Evolutionary conservation across 345 rosid genomes (phyloP).

Genomic region (Dipteronia dyeriana): DNA sequence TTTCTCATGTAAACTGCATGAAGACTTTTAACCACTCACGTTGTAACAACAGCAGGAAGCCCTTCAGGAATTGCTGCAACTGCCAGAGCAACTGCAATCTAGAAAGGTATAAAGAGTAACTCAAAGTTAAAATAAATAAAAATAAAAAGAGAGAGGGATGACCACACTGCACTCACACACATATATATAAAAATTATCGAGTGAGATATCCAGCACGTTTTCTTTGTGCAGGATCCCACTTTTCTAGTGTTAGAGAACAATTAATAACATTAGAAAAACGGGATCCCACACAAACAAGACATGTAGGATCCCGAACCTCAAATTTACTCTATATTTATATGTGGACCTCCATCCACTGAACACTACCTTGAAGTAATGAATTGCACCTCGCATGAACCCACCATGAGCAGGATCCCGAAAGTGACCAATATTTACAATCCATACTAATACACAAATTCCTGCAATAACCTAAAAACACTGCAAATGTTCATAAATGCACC

Average conservation of each 20-base stretch:
- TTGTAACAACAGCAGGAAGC: constrained; percentile 99
- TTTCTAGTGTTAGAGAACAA: too few species aligned
- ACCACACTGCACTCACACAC: neutral
- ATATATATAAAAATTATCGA: neutral
- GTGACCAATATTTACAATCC: constrained; percentile 98
- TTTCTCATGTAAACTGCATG: neutral
- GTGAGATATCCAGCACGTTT: too few species aligned
- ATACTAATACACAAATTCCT: constrained; percentile 91
- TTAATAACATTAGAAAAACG: too few species aligned
- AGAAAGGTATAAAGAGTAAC: constrained; percentile 42
- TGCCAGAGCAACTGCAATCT: constrained; percentile 99
- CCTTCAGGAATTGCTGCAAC: constrained; percentile 99
- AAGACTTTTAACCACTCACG: constrained; percentile 58
- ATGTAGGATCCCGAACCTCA: too few species aligned
- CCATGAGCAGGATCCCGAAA: constrained; percentile 97
- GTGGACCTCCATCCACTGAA: neutral
- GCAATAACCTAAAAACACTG: constrained; percentile 79
- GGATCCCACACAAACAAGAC: too few species aligned
- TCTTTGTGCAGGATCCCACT: too few species aligned
- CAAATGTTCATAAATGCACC: constrained; percentile 12
- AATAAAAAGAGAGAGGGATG: neutral
- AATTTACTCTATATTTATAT: neutral
- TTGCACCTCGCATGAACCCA: constrained; percentile 91
- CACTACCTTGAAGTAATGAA: constrained; percentile 95
- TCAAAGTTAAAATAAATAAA: constrained; percentile 1